phyloP scores from a whole-genome alignment of 345 rosid genomes.

The Kandelia obovata region DNA sequence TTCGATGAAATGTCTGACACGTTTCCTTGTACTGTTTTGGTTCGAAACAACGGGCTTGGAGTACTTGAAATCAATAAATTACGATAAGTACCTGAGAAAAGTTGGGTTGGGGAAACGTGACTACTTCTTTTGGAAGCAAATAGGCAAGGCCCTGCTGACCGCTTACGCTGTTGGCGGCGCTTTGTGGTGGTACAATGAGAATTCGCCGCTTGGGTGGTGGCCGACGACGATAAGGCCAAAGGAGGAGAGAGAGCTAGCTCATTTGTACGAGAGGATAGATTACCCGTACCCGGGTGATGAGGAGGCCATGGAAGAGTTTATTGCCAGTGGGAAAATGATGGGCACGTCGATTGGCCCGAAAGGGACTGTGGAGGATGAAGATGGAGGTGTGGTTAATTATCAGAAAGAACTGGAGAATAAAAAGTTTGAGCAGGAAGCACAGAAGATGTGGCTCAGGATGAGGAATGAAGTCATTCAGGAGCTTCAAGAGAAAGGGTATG shows the following conservation, averaged over 20 bases:
- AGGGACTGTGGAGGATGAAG: slow-evolving; percentile 57
- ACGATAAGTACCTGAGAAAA: slow-evolving; percentile 56
- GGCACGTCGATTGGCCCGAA: slow-evolving; percentile 74
- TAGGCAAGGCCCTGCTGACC: slow-evolving; percentile 73
- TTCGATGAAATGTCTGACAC: slow-evolving; percentile 29
- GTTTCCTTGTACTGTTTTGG: background rate
- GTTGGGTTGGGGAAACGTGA: slow-evolving; percentile 70
- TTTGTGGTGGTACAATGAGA: slow-evolving; percentile 74
- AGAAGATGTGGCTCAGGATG: slow-evolving; percentile 83
- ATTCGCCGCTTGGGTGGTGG: slow-evolving; percentile 93
- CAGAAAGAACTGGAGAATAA: slow-evolving; percentile 62
- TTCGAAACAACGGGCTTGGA: slow-evolving; percentile 40
- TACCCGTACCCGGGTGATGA: slow-evolving; percentile 85
- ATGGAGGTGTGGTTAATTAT: slow-evolving; percentile 45
- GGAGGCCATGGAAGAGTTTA: slow-evolving; percentile 87
- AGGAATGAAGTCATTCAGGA: slow-evolving; percentile 82
- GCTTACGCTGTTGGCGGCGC: slow-evolving; percentile 64
- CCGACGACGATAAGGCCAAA: slow-evolving; percentile 64
- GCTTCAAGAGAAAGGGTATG: slow-evolving; percentile 77
- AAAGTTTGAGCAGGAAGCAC: slow-evolving; percentile 69
- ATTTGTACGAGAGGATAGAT: slow-evolving; percentile 68
- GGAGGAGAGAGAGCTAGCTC: slow-evolving; percentile 75
- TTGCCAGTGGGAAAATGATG: slow-evolving; percentile 72
- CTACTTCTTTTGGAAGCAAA: slow-evolving; percentile 69
- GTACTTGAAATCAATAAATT: slow-evolving; percentile 47